phyloP scores from a whole-genome alignment of 2,329 filamentous ascomycete genomes.

The Parafenestella ontariensis region DNA sequence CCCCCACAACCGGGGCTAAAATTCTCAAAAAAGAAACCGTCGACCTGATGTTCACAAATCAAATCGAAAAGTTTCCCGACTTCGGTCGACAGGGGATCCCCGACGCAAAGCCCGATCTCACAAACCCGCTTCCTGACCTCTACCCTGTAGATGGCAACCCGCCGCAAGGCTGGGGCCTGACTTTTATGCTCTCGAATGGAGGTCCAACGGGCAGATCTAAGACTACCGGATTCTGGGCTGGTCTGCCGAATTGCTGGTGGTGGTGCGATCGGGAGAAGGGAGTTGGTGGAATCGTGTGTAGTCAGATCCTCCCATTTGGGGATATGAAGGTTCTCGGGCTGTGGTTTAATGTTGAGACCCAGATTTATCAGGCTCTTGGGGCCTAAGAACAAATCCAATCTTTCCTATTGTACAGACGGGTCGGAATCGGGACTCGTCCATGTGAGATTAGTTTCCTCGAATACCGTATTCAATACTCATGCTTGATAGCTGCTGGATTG shows the following conservation, averaged over 20 bases:
- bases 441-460: no score
- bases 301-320: conserved; percentile 40
- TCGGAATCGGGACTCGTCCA: no score
- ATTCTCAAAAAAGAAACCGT: conserved; percentile 66
- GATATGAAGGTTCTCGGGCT: conserved; percentile 33
- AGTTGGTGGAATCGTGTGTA: conserved; percentile 52
- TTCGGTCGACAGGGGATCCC: conserved; percentile 57
- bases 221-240: conserved; percentile 63
- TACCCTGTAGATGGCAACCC: conserved; percentile 54
- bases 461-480: not conserved
- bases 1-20: conserved; percentile 60
- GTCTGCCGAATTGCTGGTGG: conserved; percentile 67
- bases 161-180: conserved; percentile 70
- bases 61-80: conserved; percentile 61
- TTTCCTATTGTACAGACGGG: no score
- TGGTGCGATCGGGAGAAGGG: conserved; percentile 67
- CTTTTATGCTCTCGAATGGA: conserved; percentile 59
- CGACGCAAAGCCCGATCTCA: conserved; percentile 58
- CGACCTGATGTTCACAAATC: conserved; percentile 69
- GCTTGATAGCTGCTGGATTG: not conserved
- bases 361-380: conserved; percentile 28
- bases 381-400: not conserved
- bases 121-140: conserved; percentile 59
- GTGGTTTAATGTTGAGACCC: conserved; percentile 33
- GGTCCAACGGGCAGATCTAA: conserved; percentile 31